phyloP scores from a whole-genome alignment of 768 basidiomycete species.

The Kwoniella botswanensis region DNA sequence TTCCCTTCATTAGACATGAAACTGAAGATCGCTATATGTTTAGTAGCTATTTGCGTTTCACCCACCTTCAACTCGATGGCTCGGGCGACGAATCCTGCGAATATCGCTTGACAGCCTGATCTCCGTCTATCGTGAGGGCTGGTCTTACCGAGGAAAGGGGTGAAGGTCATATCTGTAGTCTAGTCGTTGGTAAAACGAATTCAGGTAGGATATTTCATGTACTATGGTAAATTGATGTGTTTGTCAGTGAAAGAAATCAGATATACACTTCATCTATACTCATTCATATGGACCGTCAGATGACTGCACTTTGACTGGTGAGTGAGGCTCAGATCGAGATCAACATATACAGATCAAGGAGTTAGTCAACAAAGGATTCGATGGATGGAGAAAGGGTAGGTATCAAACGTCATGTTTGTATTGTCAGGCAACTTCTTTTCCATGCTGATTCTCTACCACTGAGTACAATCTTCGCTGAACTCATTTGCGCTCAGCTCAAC shows the following conservation, averaged over 20 bases:
- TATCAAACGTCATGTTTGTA: not conserved
- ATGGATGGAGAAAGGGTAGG: not conserved
- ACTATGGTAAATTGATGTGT: too few relatives aligned
- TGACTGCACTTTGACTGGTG: too few relatives aligned
- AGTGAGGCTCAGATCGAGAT: not conserved
- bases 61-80: not conserved
- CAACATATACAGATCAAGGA: not conserved
- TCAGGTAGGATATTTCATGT: too few relatives aligned
- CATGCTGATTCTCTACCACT: not conserved
- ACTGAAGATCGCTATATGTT: too few relatives aligned
- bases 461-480: not conserved
- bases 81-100: constrained; percentile 9
- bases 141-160: not conserved
- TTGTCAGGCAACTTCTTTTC: not conserved
- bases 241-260: too few relatives aligned
- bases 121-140: constrained; percentile 1
- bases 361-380: not conserved
- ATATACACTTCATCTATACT: too few relatives aligned
- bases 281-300: too few relatives aligned
- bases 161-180: not conserved
- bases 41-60: not conserved
- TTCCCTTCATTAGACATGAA: not conserved
- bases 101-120: constrained; percentile 10
- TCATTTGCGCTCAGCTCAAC: not conserved
- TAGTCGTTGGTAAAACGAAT: too few relatives aligned